A percentile compares a stretch with the other conserved stretches of the same genome.
Conservation (phyloP, 192 early-diverging fungal genomes). For the Chytriomyces confervae region DNA sequence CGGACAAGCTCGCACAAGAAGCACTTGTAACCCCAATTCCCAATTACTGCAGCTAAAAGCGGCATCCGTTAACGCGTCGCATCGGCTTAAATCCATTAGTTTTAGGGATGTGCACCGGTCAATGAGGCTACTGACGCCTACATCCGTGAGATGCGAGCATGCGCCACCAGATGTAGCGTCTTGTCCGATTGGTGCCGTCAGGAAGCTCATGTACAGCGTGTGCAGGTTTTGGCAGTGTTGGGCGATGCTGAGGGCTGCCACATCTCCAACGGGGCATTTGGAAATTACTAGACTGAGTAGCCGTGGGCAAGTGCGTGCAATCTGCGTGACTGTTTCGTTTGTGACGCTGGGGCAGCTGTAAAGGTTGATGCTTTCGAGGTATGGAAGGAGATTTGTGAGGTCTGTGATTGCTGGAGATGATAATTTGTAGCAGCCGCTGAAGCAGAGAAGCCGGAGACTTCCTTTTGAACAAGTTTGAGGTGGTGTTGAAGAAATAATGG, state of each 20-base stretch:
- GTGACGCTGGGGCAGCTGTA: constrained; percentile 28
- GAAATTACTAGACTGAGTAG: constrained; percentile 29
- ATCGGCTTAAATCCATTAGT: constrained; percentile 35
- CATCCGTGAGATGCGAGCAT: constrained; percentile 16
- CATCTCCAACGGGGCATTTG: constrained; percentile 33
- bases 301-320: constrained; percentile 29
- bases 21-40: constrained; percentile 33
- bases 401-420: constrained; percentile 11
- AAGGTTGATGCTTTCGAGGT: constrained; percentile 44
- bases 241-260: constrained; percentile 28
- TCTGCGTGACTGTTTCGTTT: constrained; percentile 22
- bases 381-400: constrained; percentile 29
- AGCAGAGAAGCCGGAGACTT: constrained; percentile 36
- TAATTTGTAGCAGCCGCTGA: constrained; percentile 37
- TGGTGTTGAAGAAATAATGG: neutral
- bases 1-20: constrained; percentile 27
- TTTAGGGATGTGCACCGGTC: constrained; percentile 26
- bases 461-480: neutral
- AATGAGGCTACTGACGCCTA: constrained; percentile 31
- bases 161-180: neutral
- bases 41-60: constrained; percentile 25
- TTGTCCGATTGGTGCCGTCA: neutral
- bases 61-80: constrained; percentile 33
- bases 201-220: constrained; percentile 39
- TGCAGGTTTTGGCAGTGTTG: constrained; percentile 23